These are phyloP conservation scores for Phylloporus rhodoxanthus DNA, from an alignment of 768 basidiomycete genomes.

Conservation along the genomic window DNA sequence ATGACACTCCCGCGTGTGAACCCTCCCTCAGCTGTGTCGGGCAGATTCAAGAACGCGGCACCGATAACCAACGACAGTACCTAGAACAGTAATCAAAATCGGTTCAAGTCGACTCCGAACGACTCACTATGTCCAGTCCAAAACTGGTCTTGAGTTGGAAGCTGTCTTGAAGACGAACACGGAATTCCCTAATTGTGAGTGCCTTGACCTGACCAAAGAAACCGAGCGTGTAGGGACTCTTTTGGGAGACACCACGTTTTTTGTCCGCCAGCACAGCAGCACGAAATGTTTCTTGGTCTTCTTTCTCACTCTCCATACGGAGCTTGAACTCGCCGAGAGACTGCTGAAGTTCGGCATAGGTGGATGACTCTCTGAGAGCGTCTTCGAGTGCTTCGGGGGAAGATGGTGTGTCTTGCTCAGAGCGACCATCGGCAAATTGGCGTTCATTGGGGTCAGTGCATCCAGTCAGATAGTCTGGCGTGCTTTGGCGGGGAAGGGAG, in stretches of 20 bases:
- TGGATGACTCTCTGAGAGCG: constrained; percentile 50
- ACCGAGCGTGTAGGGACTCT: constrained; percentile 79
- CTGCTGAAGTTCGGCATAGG: constrained; percentile 38
- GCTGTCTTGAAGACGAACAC: constrained; percentile 64
- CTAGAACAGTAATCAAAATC: constrained; percentile 4
- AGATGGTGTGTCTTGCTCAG: constrained; percentile 50
- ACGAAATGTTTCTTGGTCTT: constrained; percentile 72
- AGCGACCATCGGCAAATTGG: constrained; percentile 60
- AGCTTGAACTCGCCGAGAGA: constrained; percentile 51
- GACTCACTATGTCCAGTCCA: constrained; percentile 50
- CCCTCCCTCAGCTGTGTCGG: constrained; percentile 67
- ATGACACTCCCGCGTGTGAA: constrained; percentile 86
- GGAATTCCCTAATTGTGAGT: constrained; percentile 68
- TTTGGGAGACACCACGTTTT: constrained; percentile 67
- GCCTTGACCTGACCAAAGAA: constrained; percentile 70
- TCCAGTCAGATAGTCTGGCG: constrained; percentile 80
- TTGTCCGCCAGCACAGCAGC: constrained; percentile 72
- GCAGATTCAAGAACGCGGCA: constrained; percentile 67
- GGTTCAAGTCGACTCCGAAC: neutral
- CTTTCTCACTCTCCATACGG: constrained; percentile 52
- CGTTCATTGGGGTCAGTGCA: constrained; percentile 85
- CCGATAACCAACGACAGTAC: constrained; percentile 55
- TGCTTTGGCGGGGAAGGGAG: constrained; percentile 74
- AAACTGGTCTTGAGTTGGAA: constrained; percentile 75
- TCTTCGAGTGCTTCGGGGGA: constrained; percentile 63